These are phyloP conservation scores for Castanea mollissima DNA, from an alignment of 306 rosid species.

Conservation along the genomic window DNA sequence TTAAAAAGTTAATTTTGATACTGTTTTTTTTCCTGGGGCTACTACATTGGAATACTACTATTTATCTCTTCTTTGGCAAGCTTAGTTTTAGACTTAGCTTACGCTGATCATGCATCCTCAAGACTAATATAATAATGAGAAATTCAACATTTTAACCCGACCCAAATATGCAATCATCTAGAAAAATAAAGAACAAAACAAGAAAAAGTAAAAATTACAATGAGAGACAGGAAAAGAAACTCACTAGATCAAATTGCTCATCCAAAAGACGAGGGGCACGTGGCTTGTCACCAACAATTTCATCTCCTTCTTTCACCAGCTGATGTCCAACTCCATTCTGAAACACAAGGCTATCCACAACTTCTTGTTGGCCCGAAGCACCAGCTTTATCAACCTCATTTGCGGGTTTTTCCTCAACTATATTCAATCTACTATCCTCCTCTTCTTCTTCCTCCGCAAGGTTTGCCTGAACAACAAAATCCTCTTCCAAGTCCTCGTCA, in stretches of 20 bases:
- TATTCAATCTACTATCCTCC: constrained; percentile 6
- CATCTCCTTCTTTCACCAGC: constrained; percentile 6
- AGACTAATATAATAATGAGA: neutral
- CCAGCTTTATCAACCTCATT: constrained; percentile 16
- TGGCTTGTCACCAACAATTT: constrained; percentile 41
- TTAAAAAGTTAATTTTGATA: neutral
- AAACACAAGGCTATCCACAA: constrained; percentile 20
- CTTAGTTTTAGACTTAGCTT: no score
- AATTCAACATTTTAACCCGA: neutral
- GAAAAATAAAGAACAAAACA: neutral
- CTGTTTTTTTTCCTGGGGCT: neutral
- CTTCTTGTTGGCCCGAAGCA: constrained; percentile 19
- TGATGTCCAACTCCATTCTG: constrained; percentile 12
- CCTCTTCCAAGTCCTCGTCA: constrained; percentile 89
- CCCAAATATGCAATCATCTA: neutral
- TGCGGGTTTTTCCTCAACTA: constrained; percentile 4
- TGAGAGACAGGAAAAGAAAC: constrained; percentile 20
- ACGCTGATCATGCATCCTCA: no score
- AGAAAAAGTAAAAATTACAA: neutral
- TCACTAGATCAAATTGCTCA: constrained; percentile 80
- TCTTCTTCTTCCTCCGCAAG: constrained; percentile 31
- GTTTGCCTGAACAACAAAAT: constrained; percentile 82
- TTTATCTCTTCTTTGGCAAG: no score
- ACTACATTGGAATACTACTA: neutral
- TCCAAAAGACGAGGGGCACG: constrained; percentile 67